Percentiles rank a stretch among this genome's conserved stretches.
Conservation (phyloP, 495 filamentous ascomycete species). For the Neurospora sp. region DNA sequence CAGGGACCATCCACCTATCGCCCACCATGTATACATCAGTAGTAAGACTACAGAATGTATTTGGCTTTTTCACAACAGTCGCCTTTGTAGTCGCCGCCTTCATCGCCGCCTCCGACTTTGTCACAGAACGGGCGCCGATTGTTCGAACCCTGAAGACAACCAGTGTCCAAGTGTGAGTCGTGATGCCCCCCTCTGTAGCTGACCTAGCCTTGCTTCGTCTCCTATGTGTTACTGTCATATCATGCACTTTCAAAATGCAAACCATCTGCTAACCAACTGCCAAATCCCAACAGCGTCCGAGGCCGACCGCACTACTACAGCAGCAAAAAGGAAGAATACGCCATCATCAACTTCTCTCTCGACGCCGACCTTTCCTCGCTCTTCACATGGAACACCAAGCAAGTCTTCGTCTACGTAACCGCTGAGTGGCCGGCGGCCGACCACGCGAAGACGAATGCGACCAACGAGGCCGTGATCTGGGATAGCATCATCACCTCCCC, state of each 20-base stretch:
- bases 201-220: too few relatives aligned
- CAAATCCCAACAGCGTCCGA: conserved; percentile 49
- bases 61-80: conserved; percentile 96
- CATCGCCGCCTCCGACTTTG: conserved; percentile 66
- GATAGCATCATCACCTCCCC: conserved; percentile 77
- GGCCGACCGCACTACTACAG: conserved; percentile 93
- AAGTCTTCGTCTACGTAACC: conserved; percentile 90
- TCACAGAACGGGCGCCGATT: conserved; percentile 58
- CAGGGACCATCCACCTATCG: conserved; percentile 3
- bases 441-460: conserved; percentile 27
- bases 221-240: too few relatives aligned
- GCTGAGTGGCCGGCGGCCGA: conserved; percentile 63
- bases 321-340: conserved; percentile 85
- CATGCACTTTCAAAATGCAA: neutral
- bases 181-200: neutral
- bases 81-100: conserved; percentile 68
- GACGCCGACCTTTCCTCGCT: conserved; percentile 77
- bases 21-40: conserved; percentile 75
- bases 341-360: conserved; percentile 84
- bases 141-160: conserved; percentile 55
- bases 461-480: conserved; percentile 86
- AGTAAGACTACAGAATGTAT: conserved; percentile 79
- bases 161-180: conserved; percentile 77
- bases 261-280: neutral
- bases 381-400: conserved; percentile 99